Base-by-base conservation (phyloP, 306 rosid genomes). In the Citrullus amarus region DNA sequence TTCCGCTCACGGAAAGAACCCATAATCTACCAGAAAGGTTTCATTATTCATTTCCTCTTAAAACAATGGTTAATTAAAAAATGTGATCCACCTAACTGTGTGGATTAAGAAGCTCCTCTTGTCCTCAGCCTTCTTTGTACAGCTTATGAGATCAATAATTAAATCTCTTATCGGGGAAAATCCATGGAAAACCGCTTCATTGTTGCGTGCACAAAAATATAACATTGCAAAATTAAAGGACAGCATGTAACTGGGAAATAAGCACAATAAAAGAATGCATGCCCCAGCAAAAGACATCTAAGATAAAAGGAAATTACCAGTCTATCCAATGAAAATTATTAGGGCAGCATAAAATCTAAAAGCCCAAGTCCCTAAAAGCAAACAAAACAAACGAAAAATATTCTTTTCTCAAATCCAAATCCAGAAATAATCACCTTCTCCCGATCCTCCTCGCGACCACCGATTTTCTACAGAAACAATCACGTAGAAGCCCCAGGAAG, bases 331-430 rank as follows among this genome's bases (percentile, higher is more conserved):
- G 77, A 71, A 71, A 73, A 6, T 73, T 0, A 17, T 51, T 30
- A 73, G 77, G 43, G 77, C 57, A 72, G 77, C 77, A 72, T 10
- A 73, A 51, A 73, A 32, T 53, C 61, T 51, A 51, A 16, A 9
- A 51, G 5, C 58, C 8, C 61, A 73, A 28, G 61, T 4, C 28
- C 9, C 30, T 8, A 8, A 51, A 73, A 73, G 8, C 6, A 43
- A 70, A 70, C n/a, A 70, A 16, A 22, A 70, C 12, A 46, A n/a
- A 41, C 13, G 5, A 48, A 48, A 16, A 16, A 48, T 48, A 48
- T 48, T 48, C 54, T 2, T 48, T 48, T 12, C 5, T 4, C 54
- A 8, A 68, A 41, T 46, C 56, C 60, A 72, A 72, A 72, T 28
- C 6, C n/a, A 73, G 1, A 51, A 72, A 28, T 1, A 50, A 72